Evolutionary conservation across 208 protist species (phyloP).

Genomic region (Crithidia bombi): DNA sequence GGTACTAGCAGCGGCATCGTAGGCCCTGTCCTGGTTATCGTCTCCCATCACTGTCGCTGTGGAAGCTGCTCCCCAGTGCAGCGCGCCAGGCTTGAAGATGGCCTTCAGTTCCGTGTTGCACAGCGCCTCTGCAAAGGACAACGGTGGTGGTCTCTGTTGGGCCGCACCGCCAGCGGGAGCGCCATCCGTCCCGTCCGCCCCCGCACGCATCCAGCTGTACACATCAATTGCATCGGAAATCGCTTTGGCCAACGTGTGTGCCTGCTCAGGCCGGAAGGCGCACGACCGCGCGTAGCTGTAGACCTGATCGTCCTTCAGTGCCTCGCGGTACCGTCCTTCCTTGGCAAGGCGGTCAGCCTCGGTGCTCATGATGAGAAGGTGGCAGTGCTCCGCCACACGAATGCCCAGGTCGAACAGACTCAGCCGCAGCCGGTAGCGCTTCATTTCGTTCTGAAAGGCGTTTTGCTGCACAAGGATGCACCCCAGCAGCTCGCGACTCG

Average conservation of each 20-base stretch:
- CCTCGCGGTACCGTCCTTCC: conserved; percentile 37
- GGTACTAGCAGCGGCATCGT: background rate
- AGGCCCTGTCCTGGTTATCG: background rate
- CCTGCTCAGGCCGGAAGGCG: conserved; percentile 56
- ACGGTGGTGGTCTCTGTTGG: background rate
- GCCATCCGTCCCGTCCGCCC: background rate
- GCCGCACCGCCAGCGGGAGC: background rate
- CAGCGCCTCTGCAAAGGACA: conserved; percentile 29
- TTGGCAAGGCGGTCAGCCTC: conserved; percentile 53
- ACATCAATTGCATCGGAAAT: conserved; percentile 81
- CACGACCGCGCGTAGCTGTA: conserved; percentile 84
- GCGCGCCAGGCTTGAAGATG: conserved; percentile 47
- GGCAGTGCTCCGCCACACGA: conserved; percentile 88
- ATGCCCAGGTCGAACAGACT: conserved; percentile 83
- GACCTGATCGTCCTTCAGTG: conserved; percentile 73
- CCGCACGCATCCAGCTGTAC: conserved; percentile 50
- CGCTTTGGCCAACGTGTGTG: conserved; percentile 58
- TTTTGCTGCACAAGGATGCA: conserved; percentile 83
- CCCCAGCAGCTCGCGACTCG: conserved; percentile 70
- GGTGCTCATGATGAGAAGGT: conserved; percentile 79
- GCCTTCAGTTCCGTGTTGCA: conserved; percentile 34
- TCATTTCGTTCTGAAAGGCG: conserved; percentile 88
- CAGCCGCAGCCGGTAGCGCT: conserved; percentile 81
- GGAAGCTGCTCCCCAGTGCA: conserved; percentile 27
- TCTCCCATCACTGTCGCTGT: background rate